Conservation (phyloP, 345 rosid genomes). For the Linum lewisii region DNA sequence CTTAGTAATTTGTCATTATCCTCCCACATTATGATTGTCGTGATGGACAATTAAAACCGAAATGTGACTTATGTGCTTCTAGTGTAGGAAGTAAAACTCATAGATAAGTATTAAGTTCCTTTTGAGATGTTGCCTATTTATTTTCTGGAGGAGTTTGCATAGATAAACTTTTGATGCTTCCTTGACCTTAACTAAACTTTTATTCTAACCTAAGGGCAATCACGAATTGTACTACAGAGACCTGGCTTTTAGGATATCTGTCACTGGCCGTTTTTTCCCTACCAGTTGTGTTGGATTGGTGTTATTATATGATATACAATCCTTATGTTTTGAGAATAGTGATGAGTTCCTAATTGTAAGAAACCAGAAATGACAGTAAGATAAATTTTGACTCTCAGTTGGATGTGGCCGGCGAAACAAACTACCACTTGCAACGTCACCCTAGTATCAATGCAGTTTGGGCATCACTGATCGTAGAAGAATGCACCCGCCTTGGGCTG, state of each 20-base stretch:
- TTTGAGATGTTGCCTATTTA: background rate
- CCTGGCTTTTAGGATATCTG: background rate
- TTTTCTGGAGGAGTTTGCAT: background rate
- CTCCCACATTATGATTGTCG: background rate
- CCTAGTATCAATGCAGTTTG: constrained; percentile 73
- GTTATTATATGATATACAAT: background rate
- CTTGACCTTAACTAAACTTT: background rate
- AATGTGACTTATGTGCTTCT: background rate
- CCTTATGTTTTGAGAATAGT: background rate
- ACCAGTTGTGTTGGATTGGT: background rate
- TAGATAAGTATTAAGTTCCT: background rate
- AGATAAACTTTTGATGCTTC: background rate
- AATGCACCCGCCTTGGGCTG: constrained; percentile 85
- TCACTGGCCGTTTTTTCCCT: background rate
- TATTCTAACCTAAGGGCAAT: no score
- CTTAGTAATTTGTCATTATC: background rate
- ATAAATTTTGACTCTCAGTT: constrained; percentile 38
- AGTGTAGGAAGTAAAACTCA: background rate
- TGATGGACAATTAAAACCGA: background rate
- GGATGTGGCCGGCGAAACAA: constrained; percentile 36
- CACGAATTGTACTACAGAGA: no score
- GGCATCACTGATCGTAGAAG: constrained; percentile 85
- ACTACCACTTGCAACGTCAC: constrained; percentile 29
- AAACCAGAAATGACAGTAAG: background rate
- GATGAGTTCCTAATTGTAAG: background rate